A percentile compares a stretch with the other conserved stretches of the same genome.
Conservation (phyloP, 176 grass and related monocot species). For the Oryza coarctata region DNA sequence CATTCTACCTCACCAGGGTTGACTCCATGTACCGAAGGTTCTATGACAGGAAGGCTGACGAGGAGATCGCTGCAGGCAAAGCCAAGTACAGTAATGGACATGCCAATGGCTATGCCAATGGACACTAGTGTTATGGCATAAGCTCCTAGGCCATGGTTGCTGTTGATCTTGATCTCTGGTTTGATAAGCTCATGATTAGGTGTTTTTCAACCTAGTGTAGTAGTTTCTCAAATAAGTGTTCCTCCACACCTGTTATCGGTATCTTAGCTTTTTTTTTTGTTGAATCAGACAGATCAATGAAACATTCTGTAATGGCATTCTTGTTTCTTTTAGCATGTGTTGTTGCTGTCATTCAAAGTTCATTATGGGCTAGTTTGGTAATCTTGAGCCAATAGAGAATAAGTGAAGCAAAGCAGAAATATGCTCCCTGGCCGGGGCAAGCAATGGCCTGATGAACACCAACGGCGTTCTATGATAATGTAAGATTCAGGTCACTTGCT, state of each 20-base stretch:
- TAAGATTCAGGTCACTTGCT: neutral
- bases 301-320: neutral
- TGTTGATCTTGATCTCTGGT: conserved; percentile 1
- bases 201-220: conserved; percentile 3
- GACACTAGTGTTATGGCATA: conserved; percentile 4
- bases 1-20: conserved; percentile 78
- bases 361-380: neutral
- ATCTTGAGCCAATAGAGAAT: neutral
- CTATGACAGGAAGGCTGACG: conserved; percentile 53
- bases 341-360: neutral
- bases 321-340: neutral
- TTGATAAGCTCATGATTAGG: conserved; percentile 3
- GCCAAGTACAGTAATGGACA: conserved; percentile 32
- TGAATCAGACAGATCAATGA: neutral
- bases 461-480: too few species aligned
- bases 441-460: too few species aligned
- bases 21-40: conserved; percentile 86
- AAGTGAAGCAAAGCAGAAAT: neutral
- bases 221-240: conserved; percentile 26
- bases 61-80: conserved; percentile 3
- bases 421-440: neutral
- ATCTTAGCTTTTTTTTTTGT: conserved; percentile 20
- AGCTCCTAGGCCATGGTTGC: neutral
- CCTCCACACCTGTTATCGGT: neutral
- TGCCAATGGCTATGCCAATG: conserved; percentile 34